A percentile compares a stretch with the other conserved stretches of the same genome.
phyloP scores from a whole-genome alignment of 2,329 filamentous ascomycete genomes.

The Myriosclerotinia scirpicola region DNA sequence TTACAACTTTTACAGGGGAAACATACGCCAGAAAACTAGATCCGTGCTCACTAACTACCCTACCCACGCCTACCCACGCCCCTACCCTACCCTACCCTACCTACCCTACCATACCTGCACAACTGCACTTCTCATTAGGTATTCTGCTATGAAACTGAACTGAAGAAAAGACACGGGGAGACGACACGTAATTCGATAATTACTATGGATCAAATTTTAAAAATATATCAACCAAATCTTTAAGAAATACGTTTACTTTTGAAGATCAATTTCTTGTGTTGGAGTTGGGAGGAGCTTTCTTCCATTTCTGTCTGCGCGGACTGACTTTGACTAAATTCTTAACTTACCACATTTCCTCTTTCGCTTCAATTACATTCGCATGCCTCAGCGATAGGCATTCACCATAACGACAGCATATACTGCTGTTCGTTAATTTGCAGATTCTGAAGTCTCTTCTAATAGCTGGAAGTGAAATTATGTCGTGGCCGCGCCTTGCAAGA shows the following conservation, averaged over 20 bases:
- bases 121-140: conserved; percentile 2
- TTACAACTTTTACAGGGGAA: neutral
- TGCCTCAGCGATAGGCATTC: conserved; percentile 39
- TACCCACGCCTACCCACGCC: too few species aligned
- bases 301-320: neutral
- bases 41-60: conserved; percentile 6
- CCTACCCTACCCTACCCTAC: too few species aligned
- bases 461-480: conserved; percentile 32
- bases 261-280: conserved; percentile 17
- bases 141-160: conserved; percentile 6
- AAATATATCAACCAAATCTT: conserved; percentile 2
- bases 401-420: conserved; percentile 37
- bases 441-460: neutral
- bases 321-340: neutral
- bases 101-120: neutral
- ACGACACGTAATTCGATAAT: conserved; percentile 19
- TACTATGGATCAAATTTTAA: conserved; percentile 14
- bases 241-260: neutral
- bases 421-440: conserved; percentile 36
- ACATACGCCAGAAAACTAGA: neutral
- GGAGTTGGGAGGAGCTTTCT: conserved; percentile 14
- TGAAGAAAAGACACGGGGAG: neutral
- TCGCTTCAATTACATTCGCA: conserved; percentile 29
- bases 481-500: conserved; percentile 38
- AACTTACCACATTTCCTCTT: conserved; percentile 12